Evolutionary conservation across 2,329 filamentous ascomycete genomes (phyloP), one percentile per base, ranked within the genome.

Genomic region (Exophiala bonariae): DNA sequence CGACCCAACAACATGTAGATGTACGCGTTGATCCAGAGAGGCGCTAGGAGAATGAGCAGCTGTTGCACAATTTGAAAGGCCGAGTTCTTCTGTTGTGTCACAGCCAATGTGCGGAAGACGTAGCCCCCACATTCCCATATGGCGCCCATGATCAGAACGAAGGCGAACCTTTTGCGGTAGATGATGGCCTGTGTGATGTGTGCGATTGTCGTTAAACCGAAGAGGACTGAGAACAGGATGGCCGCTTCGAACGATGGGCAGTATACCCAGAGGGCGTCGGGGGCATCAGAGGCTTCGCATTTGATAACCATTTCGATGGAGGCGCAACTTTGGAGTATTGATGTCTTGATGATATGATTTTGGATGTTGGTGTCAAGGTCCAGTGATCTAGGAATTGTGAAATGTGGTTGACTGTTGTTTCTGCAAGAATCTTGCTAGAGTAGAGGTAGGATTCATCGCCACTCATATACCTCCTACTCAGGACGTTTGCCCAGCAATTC

Each of bases 21-120:
- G 49, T 71, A 76, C 2, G 72, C 72, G 48, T 75, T 76, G n/a
- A 76, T 68, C 71, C 72, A 67, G 1, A 73, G 58, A 3, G 67
- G 67, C 1, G 71, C 68, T 3, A 75, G 62, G 2, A 78, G 60
- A 30, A 78, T 67, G 4, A 78, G 58, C 4, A 78, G 57, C 3
- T 66, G 66, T 9, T 66, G 66, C 1, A 59, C 45, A 9, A 63
- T 67, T 1, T 65, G 50, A 33, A 53, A 22, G 8, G 40, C 47
- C 32, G 19, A 31, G 26, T 34, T 45, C n/a, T 20, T 20, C 32
- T 53, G 56, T 18, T 47, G 31, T 17, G 41, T 45, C 41, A 58
- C 45, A 14, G 50, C 42, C 10, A 67, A 34, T 2, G 60, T 57
- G 20, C 68, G 67, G 3, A 60, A 42, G 8, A 64, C 47, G 53